Base-by-base conservation (phyloP, 2,329 filamentous ascomycete genomes). In the Pseudogymnoascus sp. region DNA sequence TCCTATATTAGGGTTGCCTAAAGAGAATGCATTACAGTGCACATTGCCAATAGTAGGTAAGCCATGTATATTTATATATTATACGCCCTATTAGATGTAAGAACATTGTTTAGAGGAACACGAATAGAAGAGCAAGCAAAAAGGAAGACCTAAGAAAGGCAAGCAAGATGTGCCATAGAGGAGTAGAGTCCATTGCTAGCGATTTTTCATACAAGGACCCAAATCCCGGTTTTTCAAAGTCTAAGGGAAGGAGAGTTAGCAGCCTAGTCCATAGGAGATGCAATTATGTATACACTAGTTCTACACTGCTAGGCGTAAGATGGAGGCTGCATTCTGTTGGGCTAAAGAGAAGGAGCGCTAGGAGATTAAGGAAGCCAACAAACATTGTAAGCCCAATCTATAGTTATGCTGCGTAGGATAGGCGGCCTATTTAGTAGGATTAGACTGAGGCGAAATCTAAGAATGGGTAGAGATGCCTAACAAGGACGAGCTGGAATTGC, bases 401-500 rank as follows among this genome's bases (percentile, higher is more conserved):
- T 60, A 11, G 56, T 60, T 60, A 37, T 26, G 26, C 11, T 11
- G 26, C 11, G n/a, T 33, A n/a, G 26, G 56, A 35, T 60, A 26
- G 56, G 56, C 56, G 4, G 16, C 22, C 22, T 11, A 60, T 35
- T 60, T 60, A 19, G 28, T 11, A 28, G 56, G 56, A 35, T 60
- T 60, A 26, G 56, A 65, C 33, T 12, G 19, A 31, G 56, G 41
- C 40, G 59, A 61, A 63, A 43, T 65, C 12, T 7, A 16, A 40
- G 61, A 26, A 59, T 63, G 62, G 28, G 41, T 65, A 37, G 35
- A 19, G 40, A 61, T 59, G 10, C 28, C 61, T 1, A 50, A 63
- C 33, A 56, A 63, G 3, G 56, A 63, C 31, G 37, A 63, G 24
- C 62, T 12, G 7, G 28, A 61, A 22, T 61, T 63, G 19, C n/a